Conservation (phyloP, 768 basidiomycete species). For the Fomitopsis serialis region DNA sequence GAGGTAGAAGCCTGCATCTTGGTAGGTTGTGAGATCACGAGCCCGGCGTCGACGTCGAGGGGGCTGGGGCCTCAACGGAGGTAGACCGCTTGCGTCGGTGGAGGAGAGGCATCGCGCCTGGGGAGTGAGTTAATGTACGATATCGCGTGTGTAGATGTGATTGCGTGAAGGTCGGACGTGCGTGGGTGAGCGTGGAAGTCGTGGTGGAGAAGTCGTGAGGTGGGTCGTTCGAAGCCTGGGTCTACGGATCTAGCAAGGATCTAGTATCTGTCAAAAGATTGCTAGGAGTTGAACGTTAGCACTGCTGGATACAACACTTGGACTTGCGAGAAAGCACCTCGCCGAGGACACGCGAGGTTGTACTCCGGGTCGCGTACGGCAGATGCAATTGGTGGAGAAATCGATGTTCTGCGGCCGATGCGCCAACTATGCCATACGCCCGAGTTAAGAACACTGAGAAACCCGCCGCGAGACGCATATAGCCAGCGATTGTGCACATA, state of each 20-base stretch:
- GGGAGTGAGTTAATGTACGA: too few relatives aligned
- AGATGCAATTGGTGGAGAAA: too few relatives aligned
- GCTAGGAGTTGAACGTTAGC: too few relatives aligned
- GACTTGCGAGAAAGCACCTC: background rate
- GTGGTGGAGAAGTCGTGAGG: background rate
- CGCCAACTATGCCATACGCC: too few relatives aligned
- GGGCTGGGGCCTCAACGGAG: background rate
- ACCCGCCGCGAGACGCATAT: too few relatives aligned
- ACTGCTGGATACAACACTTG: too few relatives aligned
- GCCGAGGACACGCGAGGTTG: too few relatives aligned
- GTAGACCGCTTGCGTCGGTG: background rate
- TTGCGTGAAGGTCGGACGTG: background rate
- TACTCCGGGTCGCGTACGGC: too few relatives aligned
- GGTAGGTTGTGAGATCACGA: background rate
- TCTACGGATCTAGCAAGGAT: background rate
- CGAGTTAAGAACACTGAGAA: too few relatives aligned
- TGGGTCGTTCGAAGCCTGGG: background rate
- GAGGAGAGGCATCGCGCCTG: conserved; percentile 1
- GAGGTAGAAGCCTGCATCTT: background rate
- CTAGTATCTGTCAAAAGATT: too few relatives aligned
- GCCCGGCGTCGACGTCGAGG: background rate
- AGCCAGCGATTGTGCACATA: too few relatives aligned
- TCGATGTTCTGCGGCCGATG: too few relatives aligned
- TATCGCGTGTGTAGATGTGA: background rate
- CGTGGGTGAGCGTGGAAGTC: background rate